Base-by-base conservation (phyloP, 179 eudicot genomes). In the Corrigiola litoralis region DNA sequence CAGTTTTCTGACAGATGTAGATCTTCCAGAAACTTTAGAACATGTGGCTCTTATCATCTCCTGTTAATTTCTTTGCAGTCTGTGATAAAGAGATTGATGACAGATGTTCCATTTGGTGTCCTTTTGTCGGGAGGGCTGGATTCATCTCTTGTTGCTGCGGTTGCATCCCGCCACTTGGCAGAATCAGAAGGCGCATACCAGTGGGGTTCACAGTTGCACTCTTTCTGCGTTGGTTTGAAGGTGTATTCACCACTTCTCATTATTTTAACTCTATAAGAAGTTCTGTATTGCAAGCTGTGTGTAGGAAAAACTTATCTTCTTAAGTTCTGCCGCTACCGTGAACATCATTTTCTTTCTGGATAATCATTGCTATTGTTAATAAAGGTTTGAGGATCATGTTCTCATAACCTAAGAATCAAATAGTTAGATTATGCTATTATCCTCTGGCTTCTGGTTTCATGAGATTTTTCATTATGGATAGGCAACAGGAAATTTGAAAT, bases 91-190 rank as follows among this genome's bases (percentile, higher is more conserved):
- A 83, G 99, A 76, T 80, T 94, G 52, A 94, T 94, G 99, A 91
- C 99, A 25, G 99, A 94, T 80, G 99, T 94, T 34, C 99, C 99
- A 8, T 94, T 90, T 74, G 97, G 99, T 69, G 99, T 94, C 38
- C 97, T 94, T 70, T 72, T 94, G 33, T 94, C 99, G 5, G 99
- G 99, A 37, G 99, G 99, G 58, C 84, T 94, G 16, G 99, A 94
- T 81, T 94, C 97, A 63, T 94, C 97, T 28, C 90, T 94, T 69
- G 97, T 94, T 69, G 99, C 99, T 73, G 87, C 97, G 27, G 88
- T 91, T 46, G 92, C 99, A 5, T 84, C 91, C 27, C 95, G 97
- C 47, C 88, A 94, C 80, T 70, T 94, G 84, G 80, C 76, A 8
- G 87, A 82, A 63, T 80, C 88, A 4, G 85, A 85, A 71, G 96